Evolutionary conservation across 1,284 basidiomycete species (phyloP).

Genomic region (Neotropicomus parvogracilis): DNA sequence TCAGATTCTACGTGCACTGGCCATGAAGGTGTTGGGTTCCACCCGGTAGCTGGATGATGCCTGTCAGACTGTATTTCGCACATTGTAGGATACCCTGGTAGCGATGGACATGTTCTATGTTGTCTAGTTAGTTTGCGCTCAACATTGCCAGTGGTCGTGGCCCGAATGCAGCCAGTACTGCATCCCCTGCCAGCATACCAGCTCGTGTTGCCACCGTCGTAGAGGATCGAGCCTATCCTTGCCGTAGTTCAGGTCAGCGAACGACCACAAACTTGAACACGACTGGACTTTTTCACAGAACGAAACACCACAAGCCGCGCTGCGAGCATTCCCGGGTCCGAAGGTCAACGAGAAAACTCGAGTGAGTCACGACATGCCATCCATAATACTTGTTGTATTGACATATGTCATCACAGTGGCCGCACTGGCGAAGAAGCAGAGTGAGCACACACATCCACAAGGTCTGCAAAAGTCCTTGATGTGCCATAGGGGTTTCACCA

Average conservation of each 20-base stretch:
- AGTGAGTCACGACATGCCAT: constrained; percentile 10
- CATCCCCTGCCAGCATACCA: too few relatives aligned
- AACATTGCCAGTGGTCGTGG: too few relatives aligned
- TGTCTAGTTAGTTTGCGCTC: too few relatives aligned
- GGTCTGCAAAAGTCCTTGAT: constrained; percentile 3
- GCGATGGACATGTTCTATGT: too few relatives aligned
- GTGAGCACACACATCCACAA: constrained; percentile 11
- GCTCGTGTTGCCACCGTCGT: background rate
- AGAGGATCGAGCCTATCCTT: background rate
- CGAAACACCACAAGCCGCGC: constrained; percentile 14
- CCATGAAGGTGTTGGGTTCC: constrained; percentile 85
- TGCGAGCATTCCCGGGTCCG: constrained; percentile 19
- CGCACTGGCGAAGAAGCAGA: constrained; percentile 14
- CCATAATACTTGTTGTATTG: constrained; percentile 6
- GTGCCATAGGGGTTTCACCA: constrained; percentile 8
- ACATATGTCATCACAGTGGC: constrained; percentile 16
- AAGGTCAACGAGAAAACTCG: constrained; percentile 10
- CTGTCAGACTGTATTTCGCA: background rate
- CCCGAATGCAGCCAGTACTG: too few relatives aligned
- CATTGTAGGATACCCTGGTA: constrained; percentile 8
- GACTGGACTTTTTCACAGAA: constrained; percentile 13
- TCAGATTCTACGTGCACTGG: constrained; percentile 83
- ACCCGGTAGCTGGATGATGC: constrained; percentile 35
- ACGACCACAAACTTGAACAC: constrained; percentile 3
- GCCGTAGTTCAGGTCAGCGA: constrained; percentile 22